Percentiles rank a stretch among this genome's conserved stretches.
These are phyloP conservation scores for Blastobotrys attinorum DNA, from an alignment of 805 yeast genomes.

Conservation along the genomic window DNA sequence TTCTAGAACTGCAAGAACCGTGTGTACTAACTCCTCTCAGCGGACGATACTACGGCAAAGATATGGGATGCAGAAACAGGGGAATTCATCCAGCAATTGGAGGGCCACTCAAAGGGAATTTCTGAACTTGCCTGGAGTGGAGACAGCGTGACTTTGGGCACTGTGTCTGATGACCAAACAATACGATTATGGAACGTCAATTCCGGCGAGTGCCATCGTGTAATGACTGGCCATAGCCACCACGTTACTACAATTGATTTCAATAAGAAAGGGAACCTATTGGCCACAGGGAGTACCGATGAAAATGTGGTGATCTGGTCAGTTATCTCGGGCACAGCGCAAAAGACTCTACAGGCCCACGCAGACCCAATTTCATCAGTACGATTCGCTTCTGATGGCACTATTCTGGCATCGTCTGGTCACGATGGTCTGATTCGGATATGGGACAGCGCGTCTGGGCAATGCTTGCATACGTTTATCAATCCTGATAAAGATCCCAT, in stretches of 20 bases:
- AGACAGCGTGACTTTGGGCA: slow-evolving; percentile 61
- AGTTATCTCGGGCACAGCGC: slow-evolving; percentile 53
- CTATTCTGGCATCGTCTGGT: slow-evolving; percentile 78
- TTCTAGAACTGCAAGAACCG: neutral
- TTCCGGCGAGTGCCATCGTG: slow-evolving; percentile 34
- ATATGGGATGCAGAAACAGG: slow-evolving; percentile 45
- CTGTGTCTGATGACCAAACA: slow-evolving; percentile 81
- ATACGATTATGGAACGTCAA: slow-evolving; percentile 60
- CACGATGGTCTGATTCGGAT: slow-evolving; percentile 85
- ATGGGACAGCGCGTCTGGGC: slow-evolving; percentile 84
- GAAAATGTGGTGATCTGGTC: slow-evolving; percentile 93
- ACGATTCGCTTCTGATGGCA: slow-evolving; percentile 68
- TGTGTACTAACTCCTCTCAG: neutral
- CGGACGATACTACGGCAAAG: slow-evolving; percentile 51
- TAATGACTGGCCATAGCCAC: slow-evolving; percentile 71
- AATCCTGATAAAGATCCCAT: slow-evolving; percentile 76
- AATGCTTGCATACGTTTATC: slow-evolving; percentile 82
- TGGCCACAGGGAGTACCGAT: slow-evolving; percentile 80
- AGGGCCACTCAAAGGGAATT: slow-evolving; percentile 64
- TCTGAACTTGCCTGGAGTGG: slow-evolving; percentile 76
- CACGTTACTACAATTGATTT: slow-evolving; percentile 69
- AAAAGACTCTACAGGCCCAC: slow-evolving; percentile 84
- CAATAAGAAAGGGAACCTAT: slow-evolving; percentile 65
- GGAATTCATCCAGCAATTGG: slow-evolving; percentile 27
- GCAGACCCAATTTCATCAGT: slow-evolving; percentile 80